phyloP scores from a whole-genome alignment of 176 grass and related monocot species.

The Musa beccarii region DNA sequence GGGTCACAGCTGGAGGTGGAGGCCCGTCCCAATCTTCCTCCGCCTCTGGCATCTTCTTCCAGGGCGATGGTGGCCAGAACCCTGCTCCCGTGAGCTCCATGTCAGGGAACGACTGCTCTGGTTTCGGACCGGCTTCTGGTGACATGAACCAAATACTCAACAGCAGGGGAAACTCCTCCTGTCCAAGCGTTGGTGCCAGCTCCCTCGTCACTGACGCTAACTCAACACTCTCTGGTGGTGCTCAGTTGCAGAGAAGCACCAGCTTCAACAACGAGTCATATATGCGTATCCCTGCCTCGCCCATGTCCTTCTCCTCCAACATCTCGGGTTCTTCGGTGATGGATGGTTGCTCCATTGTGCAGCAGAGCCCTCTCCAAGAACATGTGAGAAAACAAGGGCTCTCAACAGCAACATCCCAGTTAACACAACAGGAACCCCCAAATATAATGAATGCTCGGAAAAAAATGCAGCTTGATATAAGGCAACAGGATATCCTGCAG shows the following conservation, averaged over 20 bases:
- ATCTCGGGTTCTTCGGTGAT: constrained; percentile 88
- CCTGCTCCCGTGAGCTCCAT: constrained; percentile 32
- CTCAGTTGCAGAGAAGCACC: constrained; percentile 71
- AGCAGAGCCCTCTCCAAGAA: constrained; percentile 67
- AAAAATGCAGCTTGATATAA: constrained; percentile 65
- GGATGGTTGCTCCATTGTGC: constrained; percentile 75
- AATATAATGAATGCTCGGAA: constrained; percentile 50
- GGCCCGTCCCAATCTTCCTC: background rate
- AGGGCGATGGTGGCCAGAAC: constrained; percentile 40
- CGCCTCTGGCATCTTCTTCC: constrained; percentile 18
- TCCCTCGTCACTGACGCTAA: constrained; percentile 88
- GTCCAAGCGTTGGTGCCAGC: constrained; percentile 77
- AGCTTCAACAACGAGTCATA: constrained; percentile 88
- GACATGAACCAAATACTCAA: constrained; percentile 50
- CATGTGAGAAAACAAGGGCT: constrained; percentile 61
- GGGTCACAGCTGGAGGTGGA: background rate
- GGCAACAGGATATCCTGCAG: constrained; percentile 55
- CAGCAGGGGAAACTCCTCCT: constrained; percentile 65
- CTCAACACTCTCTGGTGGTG: constrained; percentile 72
- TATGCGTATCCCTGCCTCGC: constrained; percentile 84
- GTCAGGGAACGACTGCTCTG: constrained; percentile 42
- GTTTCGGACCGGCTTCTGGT: constrained; percentile 36
- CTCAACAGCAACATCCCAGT: constrained; percentile 85
- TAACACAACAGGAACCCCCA: constrained; percentile 29
- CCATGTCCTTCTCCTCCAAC: constrained; percentile 98